Evolutionary conservation across 352 stramenopile species (phyloP).

Genomic region (Phytopythium helicoides): DNA sequence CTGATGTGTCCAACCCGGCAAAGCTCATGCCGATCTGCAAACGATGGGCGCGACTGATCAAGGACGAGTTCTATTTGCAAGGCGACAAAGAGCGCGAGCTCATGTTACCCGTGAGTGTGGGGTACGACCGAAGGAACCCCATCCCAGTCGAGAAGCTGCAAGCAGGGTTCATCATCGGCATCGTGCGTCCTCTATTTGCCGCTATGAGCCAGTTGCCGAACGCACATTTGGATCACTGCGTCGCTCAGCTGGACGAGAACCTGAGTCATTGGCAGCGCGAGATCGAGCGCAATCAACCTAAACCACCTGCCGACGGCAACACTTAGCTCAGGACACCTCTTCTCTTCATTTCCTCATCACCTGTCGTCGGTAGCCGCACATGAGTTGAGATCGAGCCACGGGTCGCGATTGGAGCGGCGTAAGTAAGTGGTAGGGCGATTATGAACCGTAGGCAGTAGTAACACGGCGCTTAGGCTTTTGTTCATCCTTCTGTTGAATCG

Average conservation of each 20-base stretch:
- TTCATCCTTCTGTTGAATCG: background rate
- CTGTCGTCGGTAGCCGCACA: constrained; percentile 2
- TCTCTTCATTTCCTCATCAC: background rate
- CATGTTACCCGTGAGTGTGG: constrained; percentile 82
- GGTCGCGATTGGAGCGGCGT: background rate
- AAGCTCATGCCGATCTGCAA: constrained; percentile 77
- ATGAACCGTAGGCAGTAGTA: constrained; percentile 2
- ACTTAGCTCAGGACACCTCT: background rate
- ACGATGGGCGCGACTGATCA: constrained; percentile 89
- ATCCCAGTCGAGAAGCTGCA: constrained; percentile 90
- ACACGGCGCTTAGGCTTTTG: background rate
- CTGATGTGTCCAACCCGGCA: constrained; percentile 93
- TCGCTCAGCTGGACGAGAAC: constrained; percentile 67
- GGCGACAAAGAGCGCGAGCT: constrained; percentile 92
- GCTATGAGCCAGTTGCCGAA: constrained; percentile 53
- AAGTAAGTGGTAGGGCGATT: background rate
- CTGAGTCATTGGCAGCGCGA: constrained; percentile 66
- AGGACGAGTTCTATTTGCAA: constrained; percentile 94
- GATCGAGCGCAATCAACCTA: constrained; percentile 42
- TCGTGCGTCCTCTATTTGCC: constrained; percentile 82
- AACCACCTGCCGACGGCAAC: constrained; percentile 5
- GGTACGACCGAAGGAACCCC: constrained; percentile 87
- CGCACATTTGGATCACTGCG: constrained; percentile 52
- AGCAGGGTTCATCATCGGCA: constrained; percentile 93
- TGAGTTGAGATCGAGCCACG: constrained; percentile 2